phyloP scores from a whole-genome alignment of 192 early-diverging fungal genomes.

The Coemansia sp. region DNA sequence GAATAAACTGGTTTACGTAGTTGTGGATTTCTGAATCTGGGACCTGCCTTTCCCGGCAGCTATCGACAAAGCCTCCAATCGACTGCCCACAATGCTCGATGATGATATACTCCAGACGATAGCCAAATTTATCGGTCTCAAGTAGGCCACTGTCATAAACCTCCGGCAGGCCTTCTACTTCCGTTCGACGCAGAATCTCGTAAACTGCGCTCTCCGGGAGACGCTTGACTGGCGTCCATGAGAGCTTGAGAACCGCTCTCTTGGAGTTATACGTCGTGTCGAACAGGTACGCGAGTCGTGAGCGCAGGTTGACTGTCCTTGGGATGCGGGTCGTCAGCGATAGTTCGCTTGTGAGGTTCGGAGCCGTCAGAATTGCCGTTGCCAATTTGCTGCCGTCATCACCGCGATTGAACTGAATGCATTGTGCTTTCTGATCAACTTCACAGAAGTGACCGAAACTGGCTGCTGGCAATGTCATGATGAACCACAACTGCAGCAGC shows the following conservation, averaged over 20 bases:
- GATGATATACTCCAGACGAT: constrained; percentile 8
- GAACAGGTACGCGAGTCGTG: constrained; percentile 5
- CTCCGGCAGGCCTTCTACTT: background rate
- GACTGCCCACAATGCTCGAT: constrained; percentile 1
- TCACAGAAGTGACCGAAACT: constrained; percentile 11
- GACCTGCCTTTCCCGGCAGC: background rate
- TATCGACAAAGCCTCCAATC: background rate
- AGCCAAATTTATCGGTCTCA: background rate
- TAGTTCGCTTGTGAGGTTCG: background rate
- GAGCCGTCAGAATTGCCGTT: background rate
- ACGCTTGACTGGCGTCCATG: constrained; percentile 1
- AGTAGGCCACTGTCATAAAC: constrained; percentile 4
- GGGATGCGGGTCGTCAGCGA: background rate
- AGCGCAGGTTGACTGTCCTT: background rate
- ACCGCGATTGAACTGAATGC: background rate
- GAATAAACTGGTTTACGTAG: background rate
- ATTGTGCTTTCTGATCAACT: background rate
- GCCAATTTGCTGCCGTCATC: background rate
- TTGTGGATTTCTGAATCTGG: background rate
- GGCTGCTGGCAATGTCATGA: background rate
- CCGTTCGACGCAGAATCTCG: background rate
- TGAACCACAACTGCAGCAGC: background rate
- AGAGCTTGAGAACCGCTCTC: background rate
- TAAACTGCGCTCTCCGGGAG: constrained; percentile 9
- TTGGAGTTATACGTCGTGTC: background rate